Evolutionary conservation across 257 asterid species (phyloP), one percentile per base, ranked within the genome.

Genomic region (Penstemon newberryi): DNA sequence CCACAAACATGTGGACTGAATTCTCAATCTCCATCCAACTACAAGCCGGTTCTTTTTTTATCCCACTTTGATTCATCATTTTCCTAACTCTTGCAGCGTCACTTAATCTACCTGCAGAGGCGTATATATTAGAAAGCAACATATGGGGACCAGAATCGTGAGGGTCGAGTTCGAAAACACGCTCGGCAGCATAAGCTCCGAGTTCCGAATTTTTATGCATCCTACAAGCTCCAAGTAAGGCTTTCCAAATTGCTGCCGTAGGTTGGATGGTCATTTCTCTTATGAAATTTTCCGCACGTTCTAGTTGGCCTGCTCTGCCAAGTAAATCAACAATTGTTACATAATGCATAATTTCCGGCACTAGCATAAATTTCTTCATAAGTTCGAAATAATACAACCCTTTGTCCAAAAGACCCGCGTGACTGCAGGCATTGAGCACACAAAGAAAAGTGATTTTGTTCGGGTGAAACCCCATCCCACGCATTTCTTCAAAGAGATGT

Each of bases 11-110:
- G 55, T 92, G 96, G 59, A 87, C 86, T 4, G 66, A 70, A 62
- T 87, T 87, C 74, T 73, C 98, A 43, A 84, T 79, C 79, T 92
- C 98, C 58, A 92, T 83, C 96, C 98, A 92, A 79, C 96, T 89
- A 74, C 94, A 89, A 12, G 96, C 96, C 40, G 95, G 96, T 63
- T 92, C 95, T 66, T 89, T 92, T 85, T 86, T 92, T 15, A 89
- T 82, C 58, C 96, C 95, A 62, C 82, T 70, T 10, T 82, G 87
- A n/a, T 70, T 81, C 98, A 92, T 89, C 85, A 76, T 72, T 81
- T 78, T 87, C 65, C 96, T 85, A 79, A 87, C 96, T 67, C 79
- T 76, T 25, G 96, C 94, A 37, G 96, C 96, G 47, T 89, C 96
- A 4, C 66, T 55, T 74, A 74, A 60, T 67, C 86, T 81, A 51